Percentiles rank a stretch among this genome's conserved stretches.
These are phyloP conservation scores for Spatholobus suberectus DNA, from an alignment of 306 rosid species.

Conservation along the genomic window DNA sequence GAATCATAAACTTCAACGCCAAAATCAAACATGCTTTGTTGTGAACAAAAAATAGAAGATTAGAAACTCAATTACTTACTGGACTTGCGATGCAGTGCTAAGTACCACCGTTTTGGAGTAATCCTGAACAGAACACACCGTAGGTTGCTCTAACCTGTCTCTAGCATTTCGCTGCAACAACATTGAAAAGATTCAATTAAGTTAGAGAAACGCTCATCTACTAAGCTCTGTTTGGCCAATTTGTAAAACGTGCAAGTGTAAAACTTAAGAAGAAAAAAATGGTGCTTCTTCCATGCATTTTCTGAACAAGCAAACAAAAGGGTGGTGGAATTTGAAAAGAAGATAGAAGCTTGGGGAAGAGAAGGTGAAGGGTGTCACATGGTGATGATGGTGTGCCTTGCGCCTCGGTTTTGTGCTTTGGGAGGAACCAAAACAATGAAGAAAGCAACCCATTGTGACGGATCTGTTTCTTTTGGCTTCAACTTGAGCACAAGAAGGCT, in stretches of 20 bases:
- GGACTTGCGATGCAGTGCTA: constrained; percentile 44
- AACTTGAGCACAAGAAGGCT: background rate
- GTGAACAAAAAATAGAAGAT: background rate
- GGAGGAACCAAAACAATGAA: constrained; percentile 74
- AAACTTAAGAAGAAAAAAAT: background rate
- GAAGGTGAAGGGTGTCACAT: background rate
- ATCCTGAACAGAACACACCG: constrained; percentile 39
- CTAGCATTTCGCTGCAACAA: constrained; percentile 53
- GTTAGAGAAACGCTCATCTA: background rate
- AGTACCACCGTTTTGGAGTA: constrained; percentile 31
- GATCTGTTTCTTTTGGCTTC: constrained; percentile 22
- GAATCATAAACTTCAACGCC: background rate
- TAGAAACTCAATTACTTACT: constrained; percentile 47
- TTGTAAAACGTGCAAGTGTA: background rate
- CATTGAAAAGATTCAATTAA: background rate
- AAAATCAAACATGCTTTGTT: background rate
- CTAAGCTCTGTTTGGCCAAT: background rate
- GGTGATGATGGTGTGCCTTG: constrained; percentile 44
- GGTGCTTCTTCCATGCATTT: background rate
- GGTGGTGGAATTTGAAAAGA: background rate
- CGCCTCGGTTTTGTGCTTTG: constrained; percentile 50
- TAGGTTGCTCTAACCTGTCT: constrained; percentile 44
- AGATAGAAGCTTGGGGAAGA: constrained; percentile 24
- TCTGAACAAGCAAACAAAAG: constrained; percentile 17
- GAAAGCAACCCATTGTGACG: constrained; percentile 82